Evolutionary conservation across 805 yeast genomes (phyloP), one percentile per base, ranked within the genome.

Genomic region (Pichia deserticola): DNA sequence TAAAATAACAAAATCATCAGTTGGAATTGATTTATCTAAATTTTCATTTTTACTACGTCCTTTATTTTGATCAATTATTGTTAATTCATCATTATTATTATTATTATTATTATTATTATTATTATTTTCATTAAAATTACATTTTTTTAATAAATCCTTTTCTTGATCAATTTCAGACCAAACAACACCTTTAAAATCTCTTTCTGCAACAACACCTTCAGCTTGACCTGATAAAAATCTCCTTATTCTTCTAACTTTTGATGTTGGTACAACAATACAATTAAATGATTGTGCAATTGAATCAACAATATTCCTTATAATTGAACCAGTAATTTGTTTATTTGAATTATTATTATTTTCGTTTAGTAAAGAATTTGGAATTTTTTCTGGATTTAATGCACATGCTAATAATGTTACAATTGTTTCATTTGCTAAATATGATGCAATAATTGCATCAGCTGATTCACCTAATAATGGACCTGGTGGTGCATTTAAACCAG

Each of bases 201-300:
- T 78, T 71, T 92, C 99, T 37, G 90, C 92, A 55, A 89, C 93
- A 49, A 89, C 73, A 64, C 89, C 93, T 63, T 89, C 95, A 51
- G 90, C 84, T 73, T 93, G 99, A 48, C 99, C 99, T 38, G 96
- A 95, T 62, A 93, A 78, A 61, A 92, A 93, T 63, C 98, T 80
- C 73, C 96, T 80, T 51, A 90, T 77, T 66, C 97, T 79, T 71
- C 99, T 84, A 40, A 93, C 86, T 65, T 88, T 83, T 27, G 97
- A 87, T 0, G 96, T 96, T 33, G 98, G 98, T 36, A 87, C 89
- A 48, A 93, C 89, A 51, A 75, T 74, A 73, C 96, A 89, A 64
- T 85, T 80, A 70, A 82, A 93, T 1, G 84, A 73, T 51, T 76
- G 77, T n/a, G 96, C 98, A 60, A 93, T 76, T n/a, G 82, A 75